Percentiles rank a stretch among this genome's conserved stretches.
These are phyloP conservation scores for Nasturtium officinale DNA, from an alignment of 345 rosid species.

Conservation along the genomic window DNA sequence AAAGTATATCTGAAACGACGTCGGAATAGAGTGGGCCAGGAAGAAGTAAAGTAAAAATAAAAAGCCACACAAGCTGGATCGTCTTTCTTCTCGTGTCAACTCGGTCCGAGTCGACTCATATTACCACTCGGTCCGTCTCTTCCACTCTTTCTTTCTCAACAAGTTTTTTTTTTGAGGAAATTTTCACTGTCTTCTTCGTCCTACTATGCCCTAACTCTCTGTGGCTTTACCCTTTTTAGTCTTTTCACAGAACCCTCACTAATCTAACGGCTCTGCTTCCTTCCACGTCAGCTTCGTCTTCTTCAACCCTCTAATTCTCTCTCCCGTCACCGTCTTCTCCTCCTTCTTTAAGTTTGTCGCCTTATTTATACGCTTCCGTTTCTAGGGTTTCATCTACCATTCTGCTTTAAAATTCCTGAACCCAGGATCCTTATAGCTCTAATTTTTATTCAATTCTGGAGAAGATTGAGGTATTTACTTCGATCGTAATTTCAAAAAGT, in stretches of 20 bases:
- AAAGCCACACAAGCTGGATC: neutral
- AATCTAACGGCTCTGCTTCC: slow-evolving; percentile 58
- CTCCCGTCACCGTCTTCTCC: slow-evolving; percentile 45
- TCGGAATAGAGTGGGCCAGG: neutral
- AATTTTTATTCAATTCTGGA: slow-evolving; percentile 27
- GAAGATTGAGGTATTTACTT: slow-evolving; percentile 48
- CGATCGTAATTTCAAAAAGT: slow-evolving; percentile 8
- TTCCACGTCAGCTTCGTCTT: slow-evolving; percentile 90
- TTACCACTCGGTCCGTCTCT: slow-evolving; percentile 35
- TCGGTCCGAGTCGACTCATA: slow-evolving; percentile 36
- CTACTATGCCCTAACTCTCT: slow-evolving; percentile 40
- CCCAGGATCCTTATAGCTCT: neutral
- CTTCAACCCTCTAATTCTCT: slow-evolving; percentile 54
- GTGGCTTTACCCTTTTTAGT: slow-evolving; percentile 63
- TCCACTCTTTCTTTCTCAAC: slow-evolving; percentile 19
- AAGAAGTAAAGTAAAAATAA: neutral
- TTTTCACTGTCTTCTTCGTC: slow-evolving; percentile 42
- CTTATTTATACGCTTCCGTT: slow-evolving; percentile 32
- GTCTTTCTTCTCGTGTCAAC: slow-evolving; percentile 29
- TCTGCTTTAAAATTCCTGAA: neutral
- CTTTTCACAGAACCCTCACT: slow-evolving; percentile 51
- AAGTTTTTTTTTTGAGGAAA: neutral
- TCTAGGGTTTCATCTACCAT: slow-evolving; percentile 59
- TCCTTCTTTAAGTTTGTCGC: slow-evolving; percentile 37
- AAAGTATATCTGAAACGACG: slow-evolving; percentile 10